phyloP scores from a whole-genome alignment of 805 yeast genomes.

The Barnettozyma salicaria region DNA sequence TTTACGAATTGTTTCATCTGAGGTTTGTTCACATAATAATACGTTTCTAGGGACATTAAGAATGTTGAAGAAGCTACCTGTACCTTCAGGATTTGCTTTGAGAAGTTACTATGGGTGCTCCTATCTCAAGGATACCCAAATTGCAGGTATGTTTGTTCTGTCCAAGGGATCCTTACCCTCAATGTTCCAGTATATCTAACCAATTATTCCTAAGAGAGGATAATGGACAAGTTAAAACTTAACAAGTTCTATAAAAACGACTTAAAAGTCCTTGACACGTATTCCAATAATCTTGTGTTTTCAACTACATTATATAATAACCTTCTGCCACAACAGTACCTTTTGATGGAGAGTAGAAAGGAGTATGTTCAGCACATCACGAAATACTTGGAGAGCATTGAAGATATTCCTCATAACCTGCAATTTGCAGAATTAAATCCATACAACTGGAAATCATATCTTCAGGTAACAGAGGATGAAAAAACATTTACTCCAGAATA shows the following conservation, averaged over 20 bases:
- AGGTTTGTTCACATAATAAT: neutral
- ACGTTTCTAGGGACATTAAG: constrained; percentile 1
- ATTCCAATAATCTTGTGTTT: constrained; percentile 54
- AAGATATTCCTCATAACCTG: constrained; percentile 24
- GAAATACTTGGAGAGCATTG: constrained; percentile 4
- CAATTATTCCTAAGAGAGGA: constrained; percentile 19
- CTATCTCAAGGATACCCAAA: constrained; percentile 2
- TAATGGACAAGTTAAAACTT: constrained; percentile 45
- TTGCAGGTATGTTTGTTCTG: constrained; percentile 12
- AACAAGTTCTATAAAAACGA: constrained; percentile 30
- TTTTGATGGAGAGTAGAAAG: constrained; percentile 51
- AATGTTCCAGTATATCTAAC: neutral
- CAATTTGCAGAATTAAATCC: constrained; percentile 43
- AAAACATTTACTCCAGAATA: constrained; percentile 37
- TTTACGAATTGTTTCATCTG: neutral
- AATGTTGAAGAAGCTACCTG: constrained; percentile 10
- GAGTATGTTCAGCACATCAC: constrained; percentile 22
- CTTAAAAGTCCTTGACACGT: constrained; percentile 52
- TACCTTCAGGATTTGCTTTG: constrained; percentile 9
- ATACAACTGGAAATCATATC: constrained; percentile 60
- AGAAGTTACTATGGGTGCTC: constrained; percentile 13
- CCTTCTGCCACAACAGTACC: constrained; percentile 56
- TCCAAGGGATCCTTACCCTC: too few species aligned
- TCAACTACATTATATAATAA: constrained; percentile 56
- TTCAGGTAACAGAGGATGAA: constrained; percentile 37